Base-by-base conservation (phyloP, 768 basidiomycete genomes). In the Rubroboletus pulcherrimus region DNA sequence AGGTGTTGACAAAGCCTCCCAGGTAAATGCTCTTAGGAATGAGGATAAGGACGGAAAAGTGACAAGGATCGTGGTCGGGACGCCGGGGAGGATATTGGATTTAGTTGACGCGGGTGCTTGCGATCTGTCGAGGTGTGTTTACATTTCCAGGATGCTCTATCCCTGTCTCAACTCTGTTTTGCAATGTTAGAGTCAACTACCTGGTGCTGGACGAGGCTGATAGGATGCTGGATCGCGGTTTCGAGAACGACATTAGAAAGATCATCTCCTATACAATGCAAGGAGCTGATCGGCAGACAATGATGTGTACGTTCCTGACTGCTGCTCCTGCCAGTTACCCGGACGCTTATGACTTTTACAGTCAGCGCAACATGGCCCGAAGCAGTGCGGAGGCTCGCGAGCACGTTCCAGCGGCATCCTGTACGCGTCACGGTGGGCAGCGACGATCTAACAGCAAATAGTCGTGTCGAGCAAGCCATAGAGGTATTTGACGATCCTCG, bases 311-410 rank as follows among this genome's bases (percentile, higher is more conserved):
- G 90, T 81, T 29, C 24, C 43, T 29, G n/a, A 15, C 33, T 10
- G 24, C 35, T 26, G 3, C 11, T 10, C 11, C 17, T 21, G 19
- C 14, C 21, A 15, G 24, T 9, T 3, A 29, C 17, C 3, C 4
- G 11, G 8, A 53, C 37, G 10, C 15, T 42, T 5, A 26, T 43
- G 19, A 39, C 19, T 5, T 38, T 7, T 46, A 26, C 62, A 95
- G 93, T 98, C 77, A 97, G 93, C 49, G 97, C 97, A 9, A 99
- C 97, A 8, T 99, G 97, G 97, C 97, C 97, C 0, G 93, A 96
- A 65, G 85, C 90, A 11, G 95, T 99, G 24, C 82, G 95, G 50
- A 78, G 89, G 55, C 78, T 99, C 37, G 97, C 97, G 0, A 80
- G 83, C 63, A 86, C 93, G 10, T 98, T 98, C 76, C 88, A 89